These are phyloP conservation scores for Nitzschia putrida DNA, from an alignment of 108 stramenopile genomes.

Conservation along the genomic window DNA sequence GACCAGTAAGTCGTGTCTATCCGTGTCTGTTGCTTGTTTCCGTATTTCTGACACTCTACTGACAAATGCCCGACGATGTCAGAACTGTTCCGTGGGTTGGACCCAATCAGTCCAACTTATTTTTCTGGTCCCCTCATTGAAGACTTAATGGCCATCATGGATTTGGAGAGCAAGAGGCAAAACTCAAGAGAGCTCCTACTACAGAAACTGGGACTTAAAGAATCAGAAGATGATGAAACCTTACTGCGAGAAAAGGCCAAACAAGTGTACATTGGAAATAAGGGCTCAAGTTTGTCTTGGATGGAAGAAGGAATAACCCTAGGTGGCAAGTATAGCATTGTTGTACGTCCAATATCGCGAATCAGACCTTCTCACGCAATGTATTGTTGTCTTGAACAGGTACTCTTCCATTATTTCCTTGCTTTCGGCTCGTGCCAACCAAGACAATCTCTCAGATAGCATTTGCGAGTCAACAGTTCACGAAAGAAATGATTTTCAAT, in stretches of 20 bases:
- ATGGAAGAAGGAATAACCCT: neutral
- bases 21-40: neutral
- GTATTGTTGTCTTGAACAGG: neutral
- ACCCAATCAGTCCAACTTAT: neutral
- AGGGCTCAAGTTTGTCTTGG: neutral
- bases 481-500: neutral
- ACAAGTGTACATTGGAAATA: neutral
- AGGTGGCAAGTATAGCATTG: neutral
- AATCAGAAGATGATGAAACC: neutral
- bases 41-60: neutral
- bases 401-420: neutral
- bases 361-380: neutral
- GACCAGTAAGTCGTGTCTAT: neutral
- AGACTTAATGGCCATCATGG: neutral
- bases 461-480: neutral
- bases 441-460: neutral
- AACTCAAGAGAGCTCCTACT: too few species aligned
- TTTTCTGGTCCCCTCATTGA: neutral
- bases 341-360: too few species aligned
- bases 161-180: neutral
- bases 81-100: constrained; percentile 2
- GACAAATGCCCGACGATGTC: too few species aligned
- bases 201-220: neutral
- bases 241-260: neutral
- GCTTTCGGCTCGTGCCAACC: neutral